A percentile compares a stretch with the other conserved stretches of the same genome.
These are phyloP conservation scores for Penicillium expansum DNA, from an alignment of 2,329 filamentous ascomycete genomes.

Conservation along the genomic window DNA sequence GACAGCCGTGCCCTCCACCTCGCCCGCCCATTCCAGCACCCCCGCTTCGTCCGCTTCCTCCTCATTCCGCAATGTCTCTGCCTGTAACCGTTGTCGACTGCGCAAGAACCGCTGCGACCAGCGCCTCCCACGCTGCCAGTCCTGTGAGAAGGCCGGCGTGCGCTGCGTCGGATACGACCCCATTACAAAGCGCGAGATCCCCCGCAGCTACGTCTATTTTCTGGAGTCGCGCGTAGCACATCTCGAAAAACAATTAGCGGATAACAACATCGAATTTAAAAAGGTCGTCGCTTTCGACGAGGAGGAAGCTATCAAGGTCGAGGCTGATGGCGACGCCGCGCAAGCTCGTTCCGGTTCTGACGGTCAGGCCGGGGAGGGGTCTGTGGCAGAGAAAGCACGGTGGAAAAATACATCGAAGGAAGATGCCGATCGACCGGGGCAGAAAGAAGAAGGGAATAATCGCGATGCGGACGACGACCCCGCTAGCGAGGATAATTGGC, in stretches of 20 bases:
- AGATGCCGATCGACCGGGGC: constrained; percentile 20
- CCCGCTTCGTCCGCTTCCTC: constrained; percentile 30
- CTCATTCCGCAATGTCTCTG: constrained; percentile 80
- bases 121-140: constrained; percentile 82
- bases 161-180: constrained; percentile 94
- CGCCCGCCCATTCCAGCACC: constrained; percentile 25
- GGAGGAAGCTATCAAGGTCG: constrained; percentile 36
- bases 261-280: constrained; percentile 69
- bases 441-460: constrained; percentile 19
- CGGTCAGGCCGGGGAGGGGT: constrained; percentile 13
- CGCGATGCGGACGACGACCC: constrained; percentile 35
- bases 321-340: constrained; percentile 28
- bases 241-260: constrained; percentile 71
- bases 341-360: constrained; percentile 20
- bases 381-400: constrained; percentile 11
- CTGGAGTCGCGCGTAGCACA: constrained; percentile 82
- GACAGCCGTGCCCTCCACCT: constrained; percentile 17
- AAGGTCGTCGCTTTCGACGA: constrained; percentile 66
- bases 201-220: constrained; percentile 89
- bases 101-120: constrained; percentile 96
- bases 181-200: constrained; percentile 93
- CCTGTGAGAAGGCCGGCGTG: constrained; percentile 88
- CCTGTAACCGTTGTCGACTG: constrained; percentile 87
- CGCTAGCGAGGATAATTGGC: constrained; percentile 58
- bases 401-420: constrained; percentile 23